Conservation (phyloP, 331 rosid genomes). For the Quercus lobata region DNA sequence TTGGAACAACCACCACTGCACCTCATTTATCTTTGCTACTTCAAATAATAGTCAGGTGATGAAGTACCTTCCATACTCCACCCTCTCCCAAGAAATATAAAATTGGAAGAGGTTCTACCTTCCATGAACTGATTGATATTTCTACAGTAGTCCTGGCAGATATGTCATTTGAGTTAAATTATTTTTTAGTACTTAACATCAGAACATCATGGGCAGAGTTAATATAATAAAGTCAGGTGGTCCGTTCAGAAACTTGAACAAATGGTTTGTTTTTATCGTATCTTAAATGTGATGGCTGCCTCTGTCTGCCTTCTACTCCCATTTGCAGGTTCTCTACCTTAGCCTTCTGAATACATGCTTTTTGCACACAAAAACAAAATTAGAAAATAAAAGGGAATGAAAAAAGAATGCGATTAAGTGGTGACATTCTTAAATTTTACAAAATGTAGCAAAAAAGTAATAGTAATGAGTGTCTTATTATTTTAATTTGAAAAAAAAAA, state of each 20-base stretch:
- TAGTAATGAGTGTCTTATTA: background rate
- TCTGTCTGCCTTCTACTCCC: background rate
- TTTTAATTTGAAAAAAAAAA: background rate
- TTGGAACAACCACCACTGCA: background rate
- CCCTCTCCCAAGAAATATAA: too few species aligned
- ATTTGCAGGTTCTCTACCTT: constrained; percentile 8
- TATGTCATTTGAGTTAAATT: background rate
- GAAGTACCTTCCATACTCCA: background rate
- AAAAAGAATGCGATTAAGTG: background rate
- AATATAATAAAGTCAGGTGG: constrained; percentile 13
- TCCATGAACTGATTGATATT: background rate
- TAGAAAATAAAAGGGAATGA: background rate
- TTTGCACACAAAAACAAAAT: background rate
- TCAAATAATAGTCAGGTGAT: constrained; percentile 1
- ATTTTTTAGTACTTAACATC: constrained; percentile 11
- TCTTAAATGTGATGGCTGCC: constrained; percentile 4
- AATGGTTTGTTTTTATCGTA: constrained; percentile 21
- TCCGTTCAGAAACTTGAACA: constrained; percentile 12
- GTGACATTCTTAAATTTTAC: background rate
- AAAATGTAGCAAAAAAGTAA: background rate
- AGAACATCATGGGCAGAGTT: constrained; percentile 33
- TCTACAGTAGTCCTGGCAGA: constrained; percentile 24
- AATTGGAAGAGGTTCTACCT: background rate
- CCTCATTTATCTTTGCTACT: background rate
- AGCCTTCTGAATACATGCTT: background rate